Evolutionary conservation across 2,329 filamentous ascomycete genomes (phyloP).

Genomic region (Stemphylium beticola): DNA sequence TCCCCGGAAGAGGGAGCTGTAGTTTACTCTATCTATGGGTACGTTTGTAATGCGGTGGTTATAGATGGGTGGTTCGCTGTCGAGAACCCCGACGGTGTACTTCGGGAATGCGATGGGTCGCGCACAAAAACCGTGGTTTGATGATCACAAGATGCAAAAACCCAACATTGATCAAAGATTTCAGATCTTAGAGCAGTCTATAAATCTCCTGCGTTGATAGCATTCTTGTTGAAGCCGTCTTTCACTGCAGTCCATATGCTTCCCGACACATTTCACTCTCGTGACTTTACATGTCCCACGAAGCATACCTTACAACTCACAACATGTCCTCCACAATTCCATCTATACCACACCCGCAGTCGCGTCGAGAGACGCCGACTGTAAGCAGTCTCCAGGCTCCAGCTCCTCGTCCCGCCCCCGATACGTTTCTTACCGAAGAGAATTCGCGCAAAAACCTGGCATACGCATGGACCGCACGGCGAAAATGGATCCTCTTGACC

Average conservation of each 20-base stretch:
- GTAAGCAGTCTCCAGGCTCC: not conserved
- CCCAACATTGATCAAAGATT: not conserved
- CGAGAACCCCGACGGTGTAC: no score
- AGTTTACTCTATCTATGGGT: no score
- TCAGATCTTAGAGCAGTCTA: not conserved
- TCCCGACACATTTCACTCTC: no score
- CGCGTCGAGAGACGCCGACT: not conserved
- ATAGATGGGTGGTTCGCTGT: no score
- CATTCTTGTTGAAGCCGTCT: not conserved
- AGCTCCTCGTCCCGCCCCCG: not conserved
- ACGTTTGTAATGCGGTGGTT: no score
- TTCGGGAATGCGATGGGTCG: no score
- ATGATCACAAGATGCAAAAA: not conserved
- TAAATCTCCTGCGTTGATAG: no score
- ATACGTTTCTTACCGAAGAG: not conserved
- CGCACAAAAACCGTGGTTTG: not conserved
- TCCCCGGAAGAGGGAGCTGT: no score
- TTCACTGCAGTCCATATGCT: not conserved
- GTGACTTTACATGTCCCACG: not conserved
- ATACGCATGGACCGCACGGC: conserved; percentile 53
- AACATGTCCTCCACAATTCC: not conserved
- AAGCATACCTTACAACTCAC: not conserved
- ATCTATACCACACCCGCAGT: not conserved
- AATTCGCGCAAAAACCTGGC: conserved; percentile 43
- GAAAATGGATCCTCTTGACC: conserved; percentile 60